Evolutionary conservation across 306 rosid genomes (phyloP).

Genomic region (Oemleria cerasiformis): DNA sequence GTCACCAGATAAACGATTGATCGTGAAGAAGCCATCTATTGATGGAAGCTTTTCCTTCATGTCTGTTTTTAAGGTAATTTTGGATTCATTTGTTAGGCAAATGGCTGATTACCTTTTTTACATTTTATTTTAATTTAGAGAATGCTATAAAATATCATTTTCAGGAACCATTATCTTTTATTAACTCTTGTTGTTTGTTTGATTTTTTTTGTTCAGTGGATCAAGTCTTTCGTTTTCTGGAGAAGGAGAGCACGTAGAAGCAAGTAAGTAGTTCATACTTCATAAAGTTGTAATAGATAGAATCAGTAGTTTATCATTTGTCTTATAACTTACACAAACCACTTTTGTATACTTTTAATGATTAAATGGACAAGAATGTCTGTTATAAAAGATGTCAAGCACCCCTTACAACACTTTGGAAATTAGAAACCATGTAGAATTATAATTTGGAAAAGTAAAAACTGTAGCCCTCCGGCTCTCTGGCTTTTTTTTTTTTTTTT

Average conservation of each 20-base stretch:
- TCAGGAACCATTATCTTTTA: background rate
- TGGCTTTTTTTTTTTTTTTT: background rate
- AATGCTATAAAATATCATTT: background rate
- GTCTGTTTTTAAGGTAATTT: constrained; percentile 70
- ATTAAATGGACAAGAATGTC: background rate
- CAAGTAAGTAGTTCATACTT: constrained; percentile 67
- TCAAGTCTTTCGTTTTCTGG: constrained; percentile 68
- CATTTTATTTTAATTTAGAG: background rate
- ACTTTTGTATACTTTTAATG: background rate
- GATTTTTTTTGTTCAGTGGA: constrained; percentile 52
- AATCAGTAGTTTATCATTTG: background rate
- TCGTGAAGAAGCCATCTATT: constrained; percentile 46
- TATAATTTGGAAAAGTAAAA: background rate
- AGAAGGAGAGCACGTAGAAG: constrained; percentile 66
- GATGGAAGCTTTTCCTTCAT: constrained; percentile 37
- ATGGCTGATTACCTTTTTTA: background rate
- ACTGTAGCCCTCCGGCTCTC: background rate
- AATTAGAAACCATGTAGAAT: background rate
- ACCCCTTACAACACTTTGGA: background rate
- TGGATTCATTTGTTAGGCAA: background rate
- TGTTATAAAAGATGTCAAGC: background rate
- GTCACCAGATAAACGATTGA: constrained; percentile 55
- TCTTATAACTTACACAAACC: background rate
- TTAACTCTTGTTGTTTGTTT: constrained; percentile 21
- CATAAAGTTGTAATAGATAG: background rate